Evolutionary conservation across 345 rosid genomes (phyloP).

Genomic region (Laguncularia racemosa): DNA sequence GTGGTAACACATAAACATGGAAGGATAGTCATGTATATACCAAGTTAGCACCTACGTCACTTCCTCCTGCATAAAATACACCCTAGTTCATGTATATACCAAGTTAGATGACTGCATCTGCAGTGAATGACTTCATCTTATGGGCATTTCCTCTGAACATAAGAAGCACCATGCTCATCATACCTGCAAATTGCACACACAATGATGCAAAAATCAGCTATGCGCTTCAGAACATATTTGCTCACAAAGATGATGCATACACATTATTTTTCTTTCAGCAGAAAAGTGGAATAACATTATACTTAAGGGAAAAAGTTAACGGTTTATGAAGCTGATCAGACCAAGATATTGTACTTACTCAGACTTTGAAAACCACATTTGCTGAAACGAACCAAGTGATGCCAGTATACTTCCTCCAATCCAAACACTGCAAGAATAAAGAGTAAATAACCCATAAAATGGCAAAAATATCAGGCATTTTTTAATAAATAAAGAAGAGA

Average conservation of each 20-base stretch:
- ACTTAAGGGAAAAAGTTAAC: background rate
- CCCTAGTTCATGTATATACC: too few relatives aligned
- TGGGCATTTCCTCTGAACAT: constrained; percentile 94
- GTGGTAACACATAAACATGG: too few relatives aligned
- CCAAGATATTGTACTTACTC: constrained; percentile 36
- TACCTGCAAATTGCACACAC: constrained; percentile 42
- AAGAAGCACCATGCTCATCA: constrained; percentile 96
- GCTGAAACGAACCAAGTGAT: constrained; percentile 89
- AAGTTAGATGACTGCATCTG: too few relatives aligned
- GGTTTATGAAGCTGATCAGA: background rate
- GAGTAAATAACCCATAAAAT: too few relatives aligned
- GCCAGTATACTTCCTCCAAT: constrained; percentile 90
- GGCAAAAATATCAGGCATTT: too few relatives aligned
- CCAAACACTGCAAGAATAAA: constrained; percentile 65
- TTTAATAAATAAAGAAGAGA: too few relatives aligned
- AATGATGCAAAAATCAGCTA: background rate
- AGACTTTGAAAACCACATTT: constrained; percentile 94
- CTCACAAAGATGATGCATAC: background rate
- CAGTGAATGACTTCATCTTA: constrained; percentile 14
- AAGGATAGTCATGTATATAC: too few relatives aligned
- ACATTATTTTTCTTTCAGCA: too few relatives aligned
- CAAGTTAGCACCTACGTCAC: too few relatives aligned
- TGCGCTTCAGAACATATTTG: background rate
- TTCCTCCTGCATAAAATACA: too few relatives aligned
- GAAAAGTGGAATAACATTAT: background rate